Percentiles rank a stretch among this genome's conserved stretches.
phyloP scores from a whole-genome alignment of 2,329 filamentous ascomycete species.

The Xylariaceae sp. region DNA sequence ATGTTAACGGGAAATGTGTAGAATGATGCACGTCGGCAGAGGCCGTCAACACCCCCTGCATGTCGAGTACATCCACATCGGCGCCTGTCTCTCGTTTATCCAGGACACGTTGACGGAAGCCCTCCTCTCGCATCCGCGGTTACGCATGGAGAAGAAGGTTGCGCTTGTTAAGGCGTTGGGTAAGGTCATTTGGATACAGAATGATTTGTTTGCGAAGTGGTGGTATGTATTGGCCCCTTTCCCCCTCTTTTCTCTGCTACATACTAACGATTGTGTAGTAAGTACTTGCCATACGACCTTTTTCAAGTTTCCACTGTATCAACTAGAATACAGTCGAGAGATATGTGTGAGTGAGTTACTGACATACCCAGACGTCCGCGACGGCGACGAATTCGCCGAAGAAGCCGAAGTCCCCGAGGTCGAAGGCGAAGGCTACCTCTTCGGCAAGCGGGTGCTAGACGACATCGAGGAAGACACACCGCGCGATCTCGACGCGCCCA shows the following conservation, averaged over 20 bases:
- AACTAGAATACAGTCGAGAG: background rate
- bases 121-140: conserved; percentile 63
- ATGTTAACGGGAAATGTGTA: conserved; percentile 27
- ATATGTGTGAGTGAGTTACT: background rate
- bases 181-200: conserved; percentile 85
- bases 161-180: conserved; percentile 68
- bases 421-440: conserved; percentile 59
- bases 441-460: conserved; percentile 55
- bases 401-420: conserved; percentile 44
- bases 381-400: conserved; percentile 54
- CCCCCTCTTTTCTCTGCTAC: background rate
- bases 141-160: conserved; percentile 64
- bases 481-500: conserved; percentile 24
- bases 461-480: conserved; percentile 34
- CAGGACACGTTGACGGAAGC: conserved; percentile 74
- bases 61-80: conserved; percentile 76
- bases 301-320: background rate
- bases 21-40: conserved; percentile 75
- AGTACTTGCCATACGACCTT: background rate
- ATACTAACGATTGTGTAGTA: conserved; percentile 11
- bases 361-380: conserved; percentile 41
- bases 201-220: conserved; percentile 81
- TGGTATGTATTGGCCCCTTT: conserved; percentile 30
- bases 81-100: conserved; percentile 66
- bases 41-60: conserved; percentile 67